These are phyloP conservation scores for Alternaria brassicicola DNA, from an alignment of 2,329 filamentous ascomycete species.

Conservation along the genomic window DNA sequence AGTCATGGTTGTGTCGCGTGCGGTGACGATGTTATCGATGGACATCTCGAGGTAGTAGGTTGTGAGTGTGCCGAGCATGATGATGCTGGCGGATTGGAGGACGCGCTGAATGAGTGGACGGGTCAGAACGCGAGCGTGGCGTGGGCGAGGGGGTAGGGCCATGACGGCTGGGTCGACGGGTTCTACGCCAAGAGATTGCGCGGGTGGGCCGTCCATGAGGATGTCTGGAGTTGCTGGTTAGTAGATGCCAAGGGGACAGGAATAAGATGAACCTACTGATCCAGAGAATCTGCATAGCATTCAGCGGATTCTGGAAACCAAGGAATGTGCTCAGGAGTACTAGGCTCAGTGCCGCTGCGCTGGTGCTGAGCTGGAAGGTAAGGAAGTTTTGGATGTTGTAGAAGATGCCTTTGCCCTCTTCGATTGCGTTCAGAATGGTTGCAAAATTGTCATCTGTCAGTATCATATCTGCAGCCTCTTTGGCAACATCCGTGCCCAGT, in stretches of 20 bases:
- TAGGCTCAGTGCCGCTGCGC: constrained; percentile 87
- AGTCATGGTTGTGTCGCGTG: constrained; percentile 97
- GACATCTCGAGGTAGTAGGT: constrained; percentile 94
- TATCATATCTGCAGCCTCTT: constrained; percentile 95
- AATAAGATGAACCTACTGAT: constrained; percentile 73
- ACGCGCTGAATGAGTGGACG: constrained; percentile 81
- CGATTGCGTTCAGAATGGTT: constrained; percentile 91
- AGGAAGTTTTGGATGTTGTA: constrained; percentile 99
- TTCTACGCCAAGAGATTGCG: constrained; percentile 95
- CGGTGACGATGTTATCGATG: constrained; percentile 79
- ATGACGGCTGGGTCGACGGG: constrained; percentile 94
- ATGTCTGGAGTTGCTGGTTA: constrained; percentile 69
- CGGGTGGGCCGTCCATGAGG: constrained; percentile 98
- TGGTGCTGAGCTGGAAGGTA: constrained; percentile 97
- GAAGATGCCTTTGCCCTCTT: constrained; percentile 99
- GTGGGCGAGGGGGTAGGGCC: constrained; percentile 83
- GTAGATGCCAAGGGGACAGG: constrained; percentile 4
- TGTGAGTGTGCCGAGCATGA: constrained; percentile 89
- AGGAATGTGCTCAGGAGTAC: constrained; percentile 92
- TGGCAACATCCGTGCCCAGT: constrained; percentile 94
- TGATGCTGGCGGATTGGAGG: constrained; percentile 82
- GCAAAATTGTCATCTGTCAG: constrained; percentile 88
- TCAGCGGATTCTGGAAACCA: constrained; percentile 92
- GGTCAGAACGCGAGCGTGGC: constrained; percentile 90
- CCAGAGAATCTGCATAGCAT: constrained; percentile 99